Conservation (phyloP, 164 flowering plant genomes). For the Nelumbo lutea region DNA sequence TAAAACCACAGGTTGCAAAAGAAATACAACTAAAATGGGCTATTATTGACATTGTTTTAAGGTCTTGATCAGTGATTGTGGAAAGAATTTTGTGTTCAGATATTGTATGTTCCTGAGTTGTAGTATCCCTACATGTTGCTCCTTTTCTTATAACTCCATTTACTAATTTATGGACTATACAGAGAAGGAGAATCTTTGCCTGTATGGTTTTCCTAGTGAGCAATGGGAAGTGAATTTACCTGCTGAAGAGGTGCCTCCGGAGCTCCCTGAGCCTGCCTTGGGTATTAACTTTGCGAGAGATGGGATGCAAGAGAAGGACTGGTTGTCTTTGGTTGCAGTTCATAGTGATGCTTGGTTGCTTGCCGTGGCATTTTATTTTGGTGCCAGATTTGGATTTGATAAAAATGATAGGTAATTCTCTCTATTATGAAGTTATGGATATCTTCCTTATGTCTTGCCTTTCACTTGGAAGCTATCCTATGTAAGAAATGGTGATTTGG, state of each 20-base stretch:
- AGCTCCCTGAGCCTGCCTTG: constrained; percentile 86
- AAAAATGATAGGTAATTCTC: constrained; percentile 50
- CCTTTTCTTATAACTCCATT: too few relatives aligned
- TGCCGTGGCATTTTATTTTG: constrained; percentile 74
- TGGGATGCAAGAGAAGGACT: constrained; percentile 86
- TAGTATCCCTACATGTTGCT: too few relatives aligned
- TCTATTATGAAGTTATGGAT: not conserved
- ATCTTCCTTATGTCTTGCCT: not conserved
- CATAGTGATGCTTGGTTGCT: constrained; percentile 94
- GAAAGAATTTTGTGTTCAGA: too few relatives aligned
- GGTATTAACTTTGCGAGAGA: constrained; percentile 93
- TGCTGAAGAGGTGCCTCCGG: constrained; percentile 88
- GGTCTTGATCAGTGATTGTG: too few relatives aligned
- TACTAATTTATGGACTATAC: constrained; percentile 6
- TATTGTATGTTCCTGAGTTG: too few relatives aligned
- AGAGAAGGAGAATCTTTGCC: constrained; percentile 87
- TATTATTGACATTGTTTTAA: too few relatives aligned
- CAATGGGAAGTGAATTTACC: constrained; percentile 88
- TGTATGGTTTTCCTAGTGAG: constrained; percentile 78
- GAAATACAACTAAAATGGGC: too few relatives aligned
- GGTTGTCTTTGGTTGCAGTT: constrained; percentile 81
- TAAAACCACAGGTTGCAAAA: too few relatives aligned
- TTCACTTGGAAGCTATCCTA: not conserved
- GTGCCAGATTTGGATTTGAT: constrained; percentile 73
- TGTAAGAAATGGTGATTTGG: not conserved